Percentiles rank a stretch among this genome's conserved stretches.
These are phyloP conservation scores for Stephania yunnanensis DNA, from an alignment of 164 flowering plant species.

Conservation along the genomic window DNA sequence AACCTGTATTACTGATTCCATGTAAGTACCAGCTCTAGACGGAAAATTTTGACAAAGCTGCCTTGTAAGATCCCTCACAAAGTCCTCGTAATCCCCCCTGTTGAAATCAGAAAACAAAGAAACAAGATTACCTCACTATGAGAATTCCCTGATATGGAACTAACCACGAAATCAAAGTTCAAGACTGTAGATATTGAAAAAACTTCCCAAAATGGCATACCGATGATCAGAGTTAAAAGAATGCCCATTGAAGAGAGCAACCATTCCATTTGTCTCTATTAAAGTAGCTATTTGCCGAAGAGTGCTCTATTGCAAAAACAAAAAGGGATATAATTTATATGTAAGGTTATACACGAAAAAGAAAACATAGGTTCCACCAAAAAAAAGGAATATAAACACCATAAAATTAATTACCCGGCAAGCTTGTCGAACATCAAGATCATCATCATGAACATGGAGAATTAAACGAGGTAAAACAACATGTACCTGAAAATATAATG, in stretches of 20 bases:
- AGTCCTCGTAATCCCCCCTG: slow-evolving; percentile 85
- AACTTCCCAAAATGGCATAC: slow-evolving; percentile 29
- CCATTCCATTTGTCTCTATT: slow-evolving; percentile 46
- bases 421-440: slow-evolving; percentile 63
- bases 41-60: slow-evolving; percentile 51
- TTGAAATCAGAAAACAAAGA: slow-evolving; percentile 18
- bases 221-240: slow-evolving; percentile 73
- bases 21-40: slow-evolving; percentile 55
- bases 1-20: slow-evolving; percentile 83
- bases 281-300: slow-evolving; percentile 47
- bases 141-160: not conserved
- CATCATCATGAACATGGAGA: slow-evolving; percentile 84
- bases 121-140: not conserved
- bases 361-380: not conserved
- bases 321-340: not conserved
- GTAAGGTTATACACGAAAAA: not conserved
- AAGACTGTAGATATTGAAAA: not conserved
- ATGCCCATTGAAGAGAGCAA: slow-evolving; percentile 41
- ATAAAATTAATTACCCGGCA: slow-evolving; percentile 57
- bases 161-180: not conserved
- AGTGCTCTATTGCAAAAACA: slow-evolving; percentile 41
- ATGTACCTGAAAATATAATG: slow-evolving; percentile 54
- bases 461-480: slow-evolving; percentile 67
- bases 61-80: slow-evolving; percentile 63
- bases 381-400: not conserved